Conservation (phyloP, 129 eudicot species). For the sunflower (Helianthus annuus) region HanXRQr2.0-SUNRISE NC_035448.2:18398457-18398956, state of each 20-base stretch:
- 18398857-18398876: neutral
- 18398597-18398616: neutral
- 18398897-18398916: neutral
- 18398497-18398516: neutral
- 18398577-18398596: slow-evolving; percentile 47
- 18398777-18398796: neutral
- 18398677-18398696: neutral
- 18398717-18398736: too few species aligned
- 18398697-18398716: neutral
- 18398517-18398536: neutral
- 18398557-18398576: neutral
- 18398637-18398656: neutral
- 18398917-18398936: neutral
- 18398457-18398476: slow-evolving; percentile 42
- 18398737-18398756: too few species aligned
- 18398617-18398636: slow-evolving; percentile 2
- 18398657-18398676: neutral
- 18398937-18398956: neutral
- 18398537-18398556: neutral
- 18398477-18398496: slow-evolving; percentile 11
- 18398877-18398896: neutral
- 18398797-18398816: slow-evolving; percentile 1
- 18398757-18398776: too few species aligned
- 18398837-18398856: neutral
- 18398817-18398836: neutral